These are phyloP conservation scores for Carpinus viminea DNA, from an alignment of 306 rosid species.

Conservation along the genomic window DNA sequence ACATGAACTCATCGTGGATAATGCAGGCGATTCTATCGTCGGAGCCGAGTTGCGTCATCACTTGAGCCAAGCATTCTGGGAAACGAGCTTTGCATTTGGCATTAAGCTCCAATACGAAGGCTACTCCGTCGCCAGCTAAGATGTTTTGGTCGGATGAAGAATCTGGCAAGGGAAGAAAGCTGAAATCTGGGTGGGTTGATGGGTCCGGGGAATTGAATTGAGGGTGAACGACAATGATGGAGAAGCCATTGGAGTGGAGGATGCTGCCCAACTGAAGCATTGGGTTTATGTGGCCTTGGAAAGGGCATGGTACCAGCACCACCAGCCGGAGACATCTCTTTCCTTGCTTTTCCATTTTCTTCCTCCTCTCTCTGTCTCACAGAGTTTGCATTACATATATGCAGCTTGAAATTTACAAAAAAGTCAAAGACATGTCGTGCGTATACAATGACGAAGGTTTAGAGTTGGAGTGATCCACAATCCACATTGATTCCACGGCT, in stretches of 20 bases:
- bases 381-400: too few relatives aligned
- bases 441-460: too few relatives aligned
- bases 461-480: too few relatives aligned
- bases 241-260: slow-evolving; percentile 43
- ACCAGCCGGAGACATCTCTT: slow-evolving; percentile 6
- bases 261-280: slow-evolving; percentile 39
- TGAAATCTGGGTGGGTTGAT: slow-evolving; percentile 34
- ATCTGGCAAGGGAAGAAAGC: slow-evolving; percentile 34
- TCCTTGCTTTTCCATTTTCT: slow-evolving; percentile 25
- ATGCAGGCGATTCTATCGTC: slow-evolving; percentile 34
- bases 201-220: slow-evolving; percentile 39
- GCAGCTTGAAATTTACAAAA: too few relatives aligned
- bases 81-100: slow-evolving; percentile 28
- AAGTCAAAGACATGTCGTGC: too few relatives aligned
- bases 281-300: slow-evolving; percentile 40
- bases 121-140: slow-evolving; percentile 10
- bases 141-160: slow-evolving; percentile 27
- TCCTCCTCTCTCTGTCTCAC: background rate
- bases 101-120: slow-evolving; percentile 18
- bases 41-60: background rate
- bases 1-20: slow-evolving; percentile 39
- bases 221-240: slow-evolving; percentile 41
- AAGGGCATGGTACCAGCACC: slow-evolving; percentile 32
- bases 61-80: slow-evolving; percentile 21
- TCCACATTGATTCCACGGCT: too few relatives aligned